phyloP scores from a whole-genome alignment of 257 asterid genomes.

The Gardenia jasminoides region DNA sequence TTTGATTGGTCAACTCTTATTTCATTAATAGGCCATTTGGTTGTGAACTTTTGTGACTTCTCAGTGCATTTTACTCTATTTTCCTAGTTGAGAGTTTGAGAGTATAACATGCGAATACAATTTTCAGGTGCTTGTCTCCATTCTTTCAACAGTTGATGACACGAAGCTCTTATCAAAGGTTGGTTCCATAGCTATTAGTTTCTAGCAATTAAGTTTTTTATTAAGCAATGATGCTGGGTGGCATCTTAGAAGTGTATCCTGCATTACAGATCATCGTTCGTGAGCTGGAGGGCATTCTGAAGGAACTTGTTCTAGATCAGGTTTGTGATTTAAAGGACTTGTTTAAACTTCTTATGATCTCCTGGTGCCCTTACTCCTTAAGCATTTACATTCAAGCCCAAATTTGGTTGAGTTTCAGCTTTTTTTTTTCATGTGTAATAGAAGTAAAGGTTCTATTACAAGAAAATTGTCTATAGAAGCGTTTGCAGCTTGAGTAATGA shows the following conservation, averaged over 20 bases:
- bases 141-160: constrained; percentile 89
- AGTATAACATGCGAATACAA: constrained; percentile 4
- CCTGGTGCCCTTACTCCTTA: neutral
- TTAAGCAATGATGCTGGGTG: constrained; percentile 1
- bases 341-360: neutral
- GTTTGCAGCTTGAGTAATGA: neutral
- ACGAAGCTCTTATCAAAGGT: constrained; percentile 92
- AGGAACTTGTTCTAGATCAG: constrained; percentile 79
- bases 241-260: constrained; percentile 4
- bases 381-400: neutral
- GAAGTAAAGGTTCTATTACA: neutral
- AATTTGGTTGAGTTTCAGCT: neutral
- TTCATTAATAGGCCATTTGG: neutral
- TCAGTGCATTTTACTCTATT: neutral
- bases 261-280: constrained; percentile 60
- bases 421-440: neutral
- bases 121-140: constrained; percentile 74
- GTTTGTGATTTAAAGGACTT: constrained; percentile 31
- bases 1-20: neutral
- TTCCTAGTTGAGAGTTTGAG: constrained; percentile 2
- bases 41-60: neutral
- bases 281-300: constrained; percentile 56
- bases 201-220: neutral
- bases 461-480: neutral
- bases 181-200: constrained; percentile 21